phyloP scores from a whole-genome alignment of 75 land plant species.

The Gnetum montanum region DNA sequence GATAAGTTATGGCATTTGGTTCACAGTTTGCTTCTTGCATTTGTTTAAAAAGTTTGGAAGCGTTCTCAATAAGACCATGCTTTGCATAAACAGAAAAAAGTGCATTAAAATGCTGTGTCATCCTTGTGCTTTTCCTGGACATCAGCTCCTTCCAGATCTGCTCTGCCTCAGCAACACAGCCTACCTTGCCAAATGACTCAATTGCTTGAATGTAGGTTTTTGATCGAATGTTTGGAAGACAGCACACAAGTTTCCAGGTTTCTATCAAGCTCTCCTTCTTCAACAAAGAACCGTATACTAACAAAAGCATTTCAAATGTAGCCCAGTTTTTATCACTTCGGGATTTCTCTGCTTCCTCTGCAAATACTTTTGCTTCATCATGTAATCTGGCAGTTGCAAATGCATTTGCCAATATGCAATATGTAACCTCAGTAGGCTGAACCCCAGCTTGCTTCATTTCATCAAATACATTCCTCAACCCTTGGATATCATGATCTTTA shows the following conservation, averaged over 20 bases:
- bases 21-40: constrained; percentile 39
- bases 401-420: constrained; percentile 64
- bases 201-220: constrained; percentile 57
- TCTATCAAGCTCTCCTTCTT: constrained; percentile 37
- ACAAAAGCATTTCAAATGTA: constrained; percentile 53
- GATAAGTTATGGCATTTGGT: constrained; percentile 67
- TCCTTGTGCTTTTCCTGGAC: constrained; percentile 22
- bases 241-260: constrained; percentile 39
- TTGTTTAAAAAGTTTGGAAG: constrained; percentile 39
- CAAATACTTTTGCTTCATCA: constrained; percentile 44
- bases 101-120: constrained; percentile 63
- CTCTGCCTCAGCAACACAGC: constrained; percentile 48
- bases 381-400: constrained; percentile 59
- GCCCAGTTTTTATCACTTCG: constrained; percentile 54
- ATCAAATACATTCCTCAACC: constrained; percentile 39
- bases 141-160: constrained; percentile 55
- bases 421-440: constrained; percentile 66
- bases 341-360: constrained; percentile 42
- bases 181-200: constrained; percentile 68
- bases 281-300: constrained; percentile 61
- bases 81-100: constrained; percentile 61
- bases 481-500: constrained; percentile 53
- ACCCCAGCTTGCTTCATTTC: constrained; percentile 46
- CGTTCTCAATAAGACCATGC: constrained; percentile 51
- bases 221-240: constrained; percentile 30